phyloP scores from a whole-genome alignment of 306 rosid genomes.

The Hylodesmum podocarpum region DNA sequence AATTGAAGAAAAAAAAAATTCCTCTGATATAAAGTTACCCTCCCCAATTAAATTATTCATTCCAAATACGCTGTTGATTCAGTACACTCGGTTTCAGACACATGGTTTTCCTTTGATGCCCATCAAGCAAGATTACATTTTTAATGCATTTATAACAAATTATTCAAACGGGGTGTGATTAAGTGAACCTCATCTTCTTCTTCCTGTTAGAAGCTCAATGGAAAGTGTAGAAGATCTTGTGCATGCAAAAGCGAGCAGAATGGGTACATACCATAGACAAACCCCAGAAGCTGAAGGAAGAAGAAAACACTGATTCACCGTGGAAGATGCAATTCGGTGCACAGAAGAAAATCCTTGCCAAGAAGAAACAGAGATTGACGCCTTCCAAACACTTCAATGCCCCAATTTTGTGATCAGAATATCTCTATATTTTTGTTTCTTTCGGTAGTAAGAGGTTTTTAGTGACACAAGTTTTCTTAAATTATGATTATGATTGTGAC shows the following conservation, averaged over 20 bases:
- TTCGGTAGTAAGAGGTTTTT: not conserved
- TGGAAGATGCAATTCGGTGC: constrained; percentile 51
- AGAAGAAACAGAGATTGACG: not conserved
- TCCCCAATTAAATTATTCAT: not conserved
- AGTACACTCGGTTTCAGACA: not conserved
- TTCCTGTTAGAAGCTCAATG: constrained; percentile 24
- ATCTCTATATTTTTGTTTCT: not conserved
- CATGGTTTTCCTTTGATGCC: not conserved
- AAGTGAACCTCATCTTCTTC: not conserved
- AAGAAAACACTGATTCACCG: constrained; percentile 49
- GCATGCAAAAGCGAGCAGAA: constrained; percentile 42
- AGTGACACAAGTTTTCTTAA: too few species aligned
- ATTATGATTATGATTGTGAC: too few species aligned
- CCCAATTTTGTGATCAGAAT: not conserved
- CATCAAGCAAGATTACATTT: not conserved
- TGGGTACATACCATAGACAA: constrained; percentile 34
- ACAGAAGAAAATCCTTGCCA: not conserved
- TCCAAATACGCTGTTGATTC: not conserved
- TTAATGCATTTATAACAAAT: not conserved
- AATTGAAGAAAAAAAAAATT: too few species aligned
- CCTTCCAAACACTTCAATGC: not conserved
- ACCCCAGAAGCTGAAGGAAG: constrained; percentile 24
- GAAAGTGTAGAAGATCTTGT: constrained; percentile 52
- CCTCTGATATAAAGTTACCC: too few species aligned
- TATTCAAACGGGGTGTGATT: not conserved